phyloP scores from a whole-genome alignment of 768 basidiomycete genomes.

The Russula sp. region DNA sequence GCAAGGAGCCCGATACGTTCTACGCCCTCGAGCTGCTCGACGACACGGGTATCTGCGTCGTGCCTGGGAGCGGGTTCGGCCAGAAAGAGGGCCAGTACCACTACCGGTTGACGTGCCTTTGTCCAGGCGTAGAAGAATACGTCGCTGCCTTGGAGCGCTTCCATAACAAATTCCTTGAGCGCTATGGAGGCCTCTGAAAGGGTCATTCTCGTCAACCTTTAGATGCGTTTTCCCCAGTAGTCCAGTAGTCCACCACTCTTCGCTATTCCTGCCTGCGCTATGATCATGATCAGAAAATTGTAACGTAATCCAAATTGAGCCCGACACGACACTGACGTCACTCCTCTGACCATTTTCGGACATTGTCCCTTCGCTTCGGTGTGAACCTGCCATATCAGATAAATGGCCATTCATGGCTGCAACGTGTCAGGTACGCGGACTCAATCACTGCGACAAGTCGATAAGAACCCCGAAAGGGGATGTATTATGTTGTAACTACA shows the following conservation, averaged over 20 bases:
- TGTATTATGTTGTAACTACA: constrained; percentile 12
- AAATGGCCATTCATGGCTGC: background rate
- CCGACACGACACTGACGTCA: background rate
- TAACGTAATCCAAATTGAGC: background rate
- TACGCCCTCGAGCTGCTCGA: constrained; percentile 84
- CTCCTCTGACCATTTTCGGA: background rate
- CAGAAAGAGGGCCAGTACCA: constrained; percentile 89
- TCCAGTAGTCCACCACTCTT: background rate
- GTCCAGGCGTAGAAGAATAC: constrained; percentile 92
- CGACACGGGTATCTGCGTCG: constrained; percentile 87
- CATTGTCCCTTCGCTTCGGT: too few relatives aligned
- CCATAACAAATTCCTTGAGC: constrained; percentile 54
- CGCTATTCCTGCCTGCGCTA: background rate
- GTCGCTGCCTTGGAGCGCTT: constrained; percentile 76
- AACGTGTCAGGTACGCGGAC: background rate
- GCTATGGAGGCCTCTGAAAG: constrained; percentile 33
- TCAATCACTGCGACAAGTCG: background rate
- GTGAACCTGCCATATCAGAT: background rate
- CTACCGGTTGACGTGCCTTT: constrained; percentile 89
- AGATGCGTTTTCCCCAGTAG: background rate
- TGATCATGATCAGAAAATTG: background rate
- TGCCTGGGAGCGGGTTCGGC: constrained; percentile 92
- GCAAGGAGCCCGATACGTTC: constrained; percentile 82
- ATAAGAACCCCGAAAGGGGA: background rate
- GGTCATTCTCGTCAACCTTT: background rate